Base-by-base conservation (phyloP, 73 alveolate species). In the Halteria grandinella region DNA sequence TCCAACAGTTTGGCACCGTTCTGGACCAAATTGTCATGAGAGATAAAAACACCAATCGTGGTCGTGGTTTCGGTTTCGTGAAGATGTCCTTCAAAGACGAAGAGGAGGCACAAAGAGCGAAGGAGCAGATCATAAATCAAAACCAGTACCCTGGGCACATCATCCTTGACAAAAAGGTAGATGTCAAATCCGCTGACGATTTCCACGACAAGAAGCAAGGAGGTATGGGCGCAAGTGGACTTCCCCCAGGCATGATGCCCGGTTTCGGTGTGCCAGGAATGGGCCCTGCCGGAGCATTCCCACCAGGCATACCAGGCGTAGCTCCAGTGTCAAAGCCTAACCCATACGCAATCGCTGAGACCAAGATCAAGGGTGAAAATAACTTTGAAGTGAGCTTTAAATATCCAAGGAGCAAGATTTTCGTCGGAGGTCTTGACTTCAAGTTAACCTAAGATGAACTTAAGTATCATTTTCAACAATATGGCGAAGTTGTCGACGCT, bases 381-480 rank as follows among this genome's bases (percentile, higher is more conserved):
- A 77, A 79, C 14, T 64, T 57, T 5, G 86, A 73, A 51, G 49
- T 37, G 20, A 36, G 78, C 12, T 43, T 79, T 75, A 70, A 79
- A 72, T 86, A 86, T 71, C 82, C 88, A 6, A 50, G 79, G 25
- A 75, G 81, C 32, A 91, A 91, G 55, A 79, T 87, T 12, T 91
- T 91, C 55, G 97, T 91, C 2, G 97, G 97, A 25, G 97, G 94
- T 17, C 41, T 91, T 11, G 95, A 87, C 58, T 87, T 88, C 11
- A 70, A 78, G 33, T 92, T 87, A 0, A 83, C 93, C 1, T 73
- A 78, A 11, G 91, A 91, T 51, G 95, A 91, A 53, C 87, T 91
- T 27, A 70, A 59, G 39, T 69, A 82, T 0, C 90, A 62, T 79
- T 91, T 91, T 66, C 52, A 62, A 11, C 60, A 91, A 40, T 86